A percentile compares a stretch with the other conserved stretches of the same genome.
Evolutionary conservation across 495 filamentous ascomycete species (phyloP).

Genomic region (Coniosporium apollinis): DNA sequence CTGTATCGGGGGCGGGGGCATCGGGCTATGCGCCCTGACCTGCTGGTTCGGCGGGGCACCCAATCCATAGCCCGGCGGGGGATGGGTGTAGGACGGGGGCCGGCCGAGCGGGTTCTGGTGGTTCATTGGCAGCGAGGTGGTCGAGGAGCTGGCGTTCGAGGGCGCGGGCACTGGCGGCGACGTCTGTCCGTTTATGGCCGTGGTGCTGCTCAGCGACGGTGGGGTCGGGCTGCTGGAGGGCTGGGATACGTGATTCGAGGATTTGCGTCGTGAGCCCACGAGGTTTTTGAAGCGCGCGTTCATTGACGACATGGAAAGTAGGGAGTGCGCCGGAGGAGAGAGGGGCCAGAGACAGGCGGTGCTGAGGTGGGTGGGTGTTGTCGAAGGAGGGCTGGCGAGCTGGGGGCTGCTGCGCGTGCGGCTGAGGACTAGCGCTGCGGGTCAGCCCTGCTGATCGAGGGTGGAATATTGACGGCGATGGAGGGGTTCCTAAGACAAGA

Average conservation of each 20-base stretch:
- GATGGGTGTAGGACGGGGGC: constrained; percentile 26
- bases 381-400: constrained; percentile 1
- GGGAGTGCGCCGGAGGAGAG: constrained; percentile 5
- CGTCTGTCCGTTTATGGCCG: constrained; percentile 9
- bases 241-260: constrained; percentile 19
- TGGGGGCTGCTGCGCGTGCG: constrained; percentile 1
- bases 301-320: constrained; percentile 20
- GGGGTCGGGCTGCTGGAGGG: constrained; percentile 13
- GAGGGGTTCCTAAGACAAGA: no score
- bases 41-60: constrained; percentile 14
- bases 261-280: constrained; percentile 20
- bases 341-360: not conserved
- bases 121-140: constrained; percentile 21
- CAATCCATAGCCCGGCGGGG: constrained; percentile 15
- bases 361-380: not conserved
- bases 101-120: constrained; percentile 20
- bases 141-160: constrained; percentile 8
- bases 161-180: not conserved
- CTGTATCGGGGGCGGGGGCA: constrained; percentile 20
- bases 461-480: no score
- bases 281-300: constrained; percentile 21
- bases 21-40: constrained; percentile 19
- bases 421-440: not conserved
- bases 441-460: not conserved
- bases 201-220: constrained; percentile 13